Evolutionary conservation across 139 green algal genomes (phyloP), one percentile per base, ranked within the genome.

Genomic region (Bryopsis sp.): DNA sequence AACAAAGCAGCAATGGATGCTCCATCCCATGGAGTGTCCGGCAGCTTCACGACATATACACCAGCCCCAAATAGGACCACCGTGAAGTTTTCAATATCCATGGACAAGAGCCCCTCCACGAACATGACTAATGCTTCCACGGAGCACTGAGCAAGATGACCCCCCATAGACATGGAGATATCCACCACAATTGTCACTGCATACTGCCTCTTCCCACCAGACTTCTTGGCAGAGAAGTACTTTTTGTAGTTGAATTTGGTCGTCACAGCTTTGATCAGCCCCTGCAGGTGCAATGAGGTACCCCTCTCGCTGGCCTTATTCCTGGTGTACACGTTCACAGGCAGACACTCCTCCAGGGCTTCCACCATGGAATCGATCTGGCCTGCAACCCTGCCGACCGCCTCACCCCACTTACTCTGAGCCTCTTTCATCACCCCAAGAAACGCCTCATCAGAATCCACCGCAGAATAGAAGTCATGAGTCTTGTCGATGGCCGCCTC

Each of bases 311-410:
- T 26, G 11, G 48, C 8, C 7, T 65, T 48, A 8, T 47, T 59
- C 38, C 75, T 62, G 15, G 58, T 81, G 43, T 66, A 46, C n/a
- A 70, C 68, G 58, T 81, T 81, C 46, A 64, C 57, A 33, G 75
- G 75, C 48, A 81, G 58, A 50, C 43, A 50, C 6, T 39, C 7
- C 39, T 72, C 48, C n/a, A 81, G 64, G 54, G 64, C 71, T 31
- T 78, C 66, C 15, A 47, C 70, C 38, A 80, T 36, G 33, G 54
- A 38, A 15, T 59, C 32, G 38, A 77, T 39, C n/a, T 71, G 39
- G 35, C 61, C 61, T 37, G 47, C 48, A 57, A 59, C 35, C 29
- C 22, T 22, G 33, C 22, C 48, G 11, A 34, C 48, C 33, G 48
- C 48, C 19, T 61, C 22, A 34, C 5, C 5, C 48, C 48, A 61